Evolutionary conservation across 192 early-diverging fungal species (phyloP).

Genomic region (Phlyctochytrium arcticum): DNA sequence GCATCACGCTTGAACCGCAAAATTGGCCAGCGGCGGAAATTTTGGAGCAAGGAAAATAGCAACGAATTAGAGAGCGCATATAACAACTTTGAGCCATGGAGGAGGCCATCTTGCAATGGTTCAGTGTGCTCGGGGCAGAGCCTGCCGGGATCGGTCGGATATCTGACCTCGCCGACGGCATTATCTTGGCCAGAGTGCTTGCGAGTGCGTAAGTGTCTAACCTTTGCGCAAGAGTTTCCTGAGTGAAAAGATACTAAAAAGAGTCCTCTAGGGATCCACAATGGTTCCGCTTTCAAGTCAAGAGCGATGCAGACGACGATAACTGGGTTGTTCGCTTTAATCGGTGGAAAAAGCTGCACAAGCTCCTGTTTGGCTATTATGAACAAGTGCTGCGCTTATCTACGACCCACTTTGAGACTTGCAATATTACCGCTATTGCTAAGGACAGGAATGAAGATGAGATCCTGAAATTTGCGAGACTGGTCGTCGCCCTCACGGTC

Average conservation of each 20-base stretch:
- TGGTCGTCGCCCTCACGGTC: conserved; percentile 84
- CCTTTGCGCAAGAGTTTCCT: neutral
- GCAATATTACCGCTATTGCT: conserved; percentile 81
- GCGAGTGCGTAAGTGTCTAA: no score
- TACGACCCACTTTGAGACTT: conserved; percentile 53
- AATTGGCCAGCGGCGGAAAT: no score
- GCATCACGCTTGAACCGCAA: no score
- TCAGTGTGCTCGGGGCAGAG: no score
- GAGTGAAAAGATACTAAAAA: neutral
- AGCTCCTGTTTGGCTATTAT: conserved; percentile 78
- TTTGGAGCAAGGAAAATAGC: no score
- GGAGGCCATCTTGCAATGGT: no score
- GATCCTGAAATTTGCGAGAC: conserved; percentile 70
- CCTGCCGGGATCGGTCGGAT: no score
- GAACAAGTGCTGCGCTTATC: conserved; percentile 79
- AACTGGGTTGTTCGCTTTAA: conserved; percentile 96
- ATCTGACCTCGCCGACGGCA: no score
- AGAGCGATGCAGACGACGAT: conserved; percentile 63
- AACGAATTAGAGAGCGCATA: no score
- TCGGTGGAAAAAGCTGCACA: conserved; percentile 86
- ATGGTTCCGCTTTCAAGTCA: conserved; percentile 86
- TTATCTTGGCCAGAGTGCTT: no score
- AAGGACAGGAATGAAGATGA: conserved; percentile 71
- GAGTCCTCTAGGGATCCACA: conserved; percentile 63
- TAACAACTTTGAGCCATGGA: no score